A percentile compares a stretch with the other conserved stretches of the same genome.
phyloP scores from a whole-genome alignment of 441 rosid species.

The Erodium moschatum region DNA sequence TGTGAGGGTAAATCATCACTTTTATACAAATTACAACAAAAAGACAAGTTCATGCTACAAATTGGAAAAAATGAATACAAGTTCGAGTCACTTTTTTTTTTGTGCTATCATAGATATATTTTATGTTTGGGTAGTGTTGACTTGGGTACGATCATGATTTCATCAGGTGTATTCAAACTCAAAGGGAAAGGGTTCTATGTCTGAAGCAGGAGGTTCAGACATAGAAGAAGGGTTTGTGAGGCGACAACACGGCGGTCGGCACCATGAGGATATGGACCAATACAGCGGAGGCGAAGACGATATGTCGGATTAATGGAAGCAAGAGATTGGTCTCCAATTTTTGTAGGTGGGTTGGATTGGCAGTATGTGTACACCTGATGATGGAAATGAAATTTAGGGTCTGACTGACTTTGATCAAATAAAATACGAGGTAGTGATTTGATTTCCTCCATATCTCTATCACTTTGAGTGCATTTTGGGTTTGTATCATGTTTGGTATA shows the following conservation, averaged over 20 bases:
- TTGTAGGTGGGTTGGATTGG: conserved; percentile 2
- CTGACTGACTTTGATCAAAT: neutral
- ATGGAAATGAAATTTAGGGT: neutral
- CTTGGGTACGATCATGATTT: conserved; percentile 18
- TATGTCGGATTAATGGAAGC: conserved; percentile 43
- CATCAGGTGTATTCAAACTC: conserved; percentile 50
- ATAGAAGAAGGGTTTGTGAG: conserved; percentile 47
- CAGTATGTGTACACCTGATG: neutral
- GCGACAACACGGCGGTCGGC: conserved; percentile 21
- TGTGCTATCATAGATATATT: neutral
- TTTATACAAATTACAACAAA: too few species aligned
- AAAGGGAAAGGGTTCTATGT: conserved; percentile 37
- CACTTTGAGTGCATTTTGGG: neutral
- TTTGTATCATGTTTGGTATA: too few species aligned
- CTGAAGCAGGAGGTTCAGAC: conserved; percentile 49
- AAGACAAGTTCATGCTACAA: too few species aligned
- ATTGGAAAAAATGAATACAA: too few species aligned
- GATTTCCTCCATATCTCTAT: too few species aligned
- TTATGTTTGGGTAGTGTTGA: neutral
- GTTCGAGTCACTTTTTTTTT: neutral
- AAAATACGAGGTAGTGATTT: neutral
- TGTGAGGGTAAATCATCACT: too few species aligned
- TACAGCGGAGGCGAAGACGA: conserved; percentile 65
- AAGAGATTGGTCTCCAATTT: neutral
- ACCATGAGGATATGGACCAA: conserved; percentile 34